Evolutionary conservation across 2,329 filamentous ascomycete genomes (phyloP), one percentile per base, ranked within the genome.

Genomic region (Botryosphaeria dothidea): DNA sequence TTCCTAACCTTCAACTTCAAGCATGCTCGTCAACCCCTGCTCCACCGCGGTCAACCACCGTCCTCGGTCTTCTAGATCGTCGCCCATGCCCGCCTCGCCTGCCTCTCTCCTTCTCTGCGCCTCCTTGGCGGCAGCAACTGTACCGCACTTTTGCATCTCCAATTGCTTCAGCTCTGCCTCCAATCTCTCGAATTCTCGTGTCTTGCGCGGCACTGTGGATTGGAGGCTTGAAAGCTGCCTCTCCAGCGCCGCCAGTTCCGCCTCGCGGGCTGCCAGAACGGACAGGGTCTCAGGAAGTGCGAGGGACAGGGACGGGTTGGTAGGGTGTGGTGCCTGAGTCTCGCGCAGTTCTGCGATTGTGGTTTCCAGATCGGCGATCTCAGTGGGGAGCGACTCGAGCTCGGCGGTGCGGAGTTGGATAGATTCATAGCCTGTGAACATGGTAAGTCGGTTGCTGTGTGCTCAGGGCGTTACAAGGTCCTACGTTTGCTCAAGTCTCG

Each of bases 41-140:
- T 92, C 90, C n/a, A 86, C 87, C 19, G 88, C 88, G 69, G 86
- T 85, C 78, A 88, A 88, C 91, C 91, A 94, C 69, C 90, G 82
- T 5, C 89, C 91, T 70, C 88, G 84, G 76, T 91, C 89, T 74
- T 93, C 91, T 34, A 93, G 75, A 71, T 93, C 90, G 70, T 92
- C 90, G 17, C 86, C 86, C 46, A 88, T 85, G 5, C 88, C 89
- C 4, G 87, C 86, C 7, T 88, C 79, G 8, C 87, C 73, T 74
- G 83, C 75, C 71, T 92, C 90, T 74, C 88, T 90, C 70, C 89
- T 84, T 71, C 87, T 82, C 75, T 84, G 85, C 13, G 90, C 90
- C 71, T 93, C 91, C 69, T 83, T 85, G n/a, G 90, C 90, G 17
- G 90, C 88, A 25, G 86, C 82, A 34, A 85, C 85, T 67, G 86